Conservation (phyloP, 2,329 filamentous ascomycete genomes). For the Juglanconis sp. region DNA sequence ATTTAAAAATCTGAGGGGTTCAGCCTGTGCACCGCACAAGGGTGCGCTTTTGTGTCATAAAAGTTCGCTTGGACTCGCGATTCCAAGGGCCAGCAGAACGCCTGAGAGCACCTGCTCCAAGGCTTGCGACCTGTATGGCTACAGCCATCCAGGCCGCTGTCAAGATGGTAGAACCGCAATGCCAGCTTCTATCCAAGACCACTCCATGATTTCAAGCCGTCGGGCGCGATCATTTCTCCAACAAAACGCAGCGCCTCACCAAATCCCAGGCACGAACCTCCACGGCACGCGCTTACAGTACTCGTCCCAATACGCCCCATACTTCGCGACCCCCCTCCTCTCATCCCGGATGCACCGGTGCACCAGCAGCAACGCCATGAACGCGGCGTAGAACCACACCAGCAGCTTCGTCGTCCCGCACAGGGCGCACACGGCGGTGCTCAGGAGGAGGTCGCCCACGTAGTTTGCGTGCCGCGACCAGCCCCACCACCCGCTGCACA, state of each 20-base stretch:
- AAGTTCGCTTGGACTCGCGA: too few species aligned
- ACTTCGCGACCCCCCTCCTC: conserved; percentile 40
- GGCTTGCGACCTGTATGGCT: too few species aligned
- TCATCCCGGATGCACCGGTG: conserved; percentile 45
- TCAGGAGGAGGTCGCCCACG: conserved; percentile 18
- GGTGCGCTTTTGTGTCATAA: too few species aligned
- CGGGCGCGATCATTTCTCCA: neutral
- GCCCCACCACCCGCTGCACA: neutral
- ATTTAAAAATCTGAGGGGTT: too few species aligned
- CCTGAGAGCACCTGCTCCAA: too few species aligned
- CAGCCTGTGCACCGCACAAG: too few species aligned
- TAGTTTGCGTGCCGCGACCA: neutral
- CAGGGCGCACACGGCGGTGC: conserved; percentile 39
- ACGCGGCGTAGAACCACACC: conserved; percentile 44
- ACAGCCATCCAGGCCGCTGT: too few species aligned
- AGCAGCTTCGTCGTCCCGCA: conserved; percentile 35
- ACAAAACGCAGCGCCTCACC: neutral
- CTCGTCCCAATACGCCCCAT: conserved; percentile 40
- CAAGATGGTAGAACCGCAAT: too few species aligned
- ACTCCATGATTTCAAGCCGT: too few species aligned
- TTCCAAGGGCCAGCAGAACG: too few species aligned
- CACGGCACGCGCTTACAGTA: conserved; percentile 41
- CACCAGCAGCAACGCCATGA: conserved; percentile 40
- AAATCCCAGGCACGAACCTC: conserved; percentile 33
- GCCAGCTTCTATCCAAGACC: too few species aligned